Evolutionary conservation across 352 stramenopile genomes (phyloP).

Genomic region (Phytophthora citrophthora): DNA sequence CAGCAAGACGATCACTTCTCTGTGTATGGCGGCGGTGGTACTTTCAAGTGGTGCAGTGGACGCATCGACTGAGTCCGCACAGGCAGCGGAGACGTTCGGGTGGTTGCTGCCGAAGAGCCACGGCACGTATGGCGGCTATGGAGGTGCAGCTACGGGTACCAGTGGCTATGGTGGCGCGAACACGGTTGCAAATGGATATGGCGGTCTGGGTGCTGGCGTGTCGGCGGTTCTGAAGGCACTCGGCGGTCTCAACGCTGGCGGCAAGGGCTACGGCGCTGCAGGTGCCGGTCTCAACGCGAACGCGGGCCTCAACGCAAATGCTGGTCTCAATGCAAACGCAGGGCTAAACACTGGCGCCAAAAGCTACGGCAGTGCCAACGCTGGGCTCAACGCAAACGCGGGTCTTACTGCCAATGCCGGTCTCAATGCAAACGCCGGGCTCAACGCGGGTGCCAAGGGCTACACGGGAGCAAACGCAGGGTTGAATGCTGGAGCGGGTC

Average conservation of each 20-base stretch:
- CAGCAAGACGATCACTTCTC: slow-evolving; percentile 8
- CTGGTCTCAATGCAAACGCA: background rate
- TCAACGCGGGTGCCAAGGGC: background rate
- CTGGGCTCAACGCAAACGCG: background rate
- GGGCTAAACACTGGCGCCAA: background rate
- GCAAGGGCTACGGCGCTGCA: background rate
- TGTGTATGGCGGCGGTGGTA: background rate
- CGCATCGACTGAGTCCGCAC: background rate
- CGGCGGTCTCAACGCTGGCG: slow-evolving; percentile 1
- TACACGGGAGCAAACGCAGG: too few relatives aligned
- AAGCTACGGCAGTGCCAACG: background rate
- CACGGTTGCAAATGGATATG: background rate
- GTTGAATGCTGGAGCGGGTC: background rate
- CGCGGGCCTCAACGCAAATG: background rate
- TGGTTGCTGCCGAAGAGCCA: slow-evolving; percentile 11
- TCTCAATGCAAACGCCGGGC: background rate
- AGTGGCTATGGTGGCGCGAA: background rate
- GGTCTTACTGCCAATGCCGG: background rate
- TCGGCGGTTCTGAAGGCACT: background rate
- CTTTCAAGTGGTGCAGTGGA: background rate
- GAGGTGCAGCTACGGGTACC: background rate
- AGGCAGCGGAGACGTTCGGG: slow-evolving; percentile 1
- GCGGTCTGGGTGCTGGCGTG: background rate
- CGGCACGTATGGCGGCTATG: slow-evolving; percentile 3
- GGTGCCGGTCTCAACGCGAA: background rate